A percentile compares a stretch with the other conserved stretches of the same genome.
These are phyloP conservation scores for Arthrobotrys iridis DNA, from an alignment of 2,329 filamentous ascomycete genomes.

Conservation along the genomic window DNA sequence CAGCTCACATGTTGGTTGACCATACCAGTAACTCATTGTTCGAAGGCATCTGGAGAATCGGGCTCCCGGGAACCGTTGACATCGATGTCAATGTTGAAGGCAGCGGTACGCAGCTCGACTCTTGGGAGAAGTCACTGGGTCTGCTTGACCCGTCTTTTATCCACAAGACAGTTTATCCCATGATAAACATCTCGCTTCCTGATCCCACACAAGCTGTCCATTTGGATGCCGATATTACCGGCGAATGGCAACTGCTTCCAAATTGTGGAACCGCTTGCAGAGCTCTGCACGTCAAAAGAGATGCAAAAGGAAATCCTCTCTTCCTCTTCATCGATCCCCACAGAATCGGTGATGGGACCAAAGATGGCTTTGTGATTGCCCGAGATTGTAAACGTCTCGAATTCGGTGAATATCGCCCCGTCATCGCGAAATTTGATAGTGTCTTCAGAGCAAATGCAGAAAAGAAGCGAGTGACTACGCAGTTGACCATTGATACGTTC, in stretches of 20 bases:
- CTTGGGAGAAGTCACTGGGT: conserved; percentile 63
- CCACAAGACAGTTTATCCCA: conserved; percentile 63
- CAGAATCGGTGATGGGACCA: conserved; percentile 63
- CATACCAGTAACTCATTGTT: conserved; percentile 44
- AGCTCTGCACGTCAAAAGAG: conserved; percentile 66
- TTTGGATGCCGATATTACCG: conserved; percentile 63
- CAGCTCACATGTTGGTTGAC: conserved; percentile 64
- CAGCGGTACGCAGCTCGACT: conserved; percentile 59
- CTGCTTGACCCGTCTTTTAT: conserved; percentile 61
- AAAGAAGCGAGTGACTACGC: background rate
- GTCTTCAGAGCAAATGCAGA: conserved; percentile 60
- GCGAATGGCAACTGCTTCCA: conserved; percentile 66
- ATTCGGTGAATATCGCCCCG: conserved; percentile 64
- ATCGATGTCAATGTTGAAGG: conserved; percentile 62
- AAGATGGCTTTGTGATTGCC: conserved; percentile 70
- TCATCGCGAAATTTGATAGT: conserved; percentile 65
- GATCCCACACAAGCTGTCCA: conserved; percentile 57
- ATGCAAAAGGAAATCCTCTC: conserved; percentile 59
- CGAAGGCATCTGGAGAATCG: conserved; percentile 25
- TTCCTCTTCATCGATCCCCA: conserved; percentile 71
- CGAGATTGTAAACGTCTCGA: conserved; percentile 64
- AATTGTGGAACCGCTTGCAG: conserved; percentile 69
- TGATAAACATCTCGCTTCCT: conserved; percentile 62
- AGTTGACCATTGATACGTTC: conserved; percentile 27
- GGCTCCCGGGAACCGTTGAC: conserved; percentile 1